Evolutionary conservation across 345 rosid genomes (phyloP).

Genomic region (Corchorus olitorius): DNA sequence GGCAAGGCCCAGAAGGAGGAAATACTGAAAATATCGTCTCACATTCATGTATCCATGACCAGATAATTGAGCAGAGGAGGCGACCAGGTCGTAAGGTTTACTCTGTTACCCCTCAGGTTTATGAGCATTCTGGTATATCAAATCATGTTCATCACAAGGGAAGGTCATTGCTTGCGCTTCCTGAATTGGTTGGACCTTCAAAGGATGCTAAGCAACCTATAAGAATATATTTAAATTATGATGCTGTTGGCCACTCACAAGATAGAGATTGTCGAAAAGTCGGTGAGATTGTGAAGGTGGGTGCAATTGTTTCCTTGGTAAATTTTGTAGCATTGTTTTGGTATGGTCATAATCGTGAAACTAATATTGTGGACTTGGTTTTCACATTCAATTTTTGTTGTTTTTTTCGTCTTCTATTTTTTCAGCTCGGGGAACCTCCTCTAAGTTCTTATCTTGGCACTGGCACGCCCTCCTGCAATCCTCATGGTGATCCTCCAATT

Average conservation of each 20-base stretch:
- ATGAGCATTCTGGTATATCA: conserved; percentile 46
- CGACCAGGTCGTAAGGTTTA: conserved; percentile 82
- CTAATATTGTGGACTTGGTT: conserved; percentile 16
- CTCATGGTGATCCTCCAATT: conserved; percentile 73
- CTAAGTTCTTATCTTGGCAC: conserved; percentile 43
- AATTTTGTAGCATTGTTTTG: neutral
- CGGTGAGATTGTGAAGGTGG: conserved; percentile 90
- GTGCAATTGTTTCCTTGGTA: conserved; percentile 28
- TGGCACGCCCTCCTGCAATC: conserved; percentile 76
- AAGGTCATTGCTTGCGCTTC: conserved; percentile 71
- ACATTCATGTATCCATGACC: conserved; percentile 96
- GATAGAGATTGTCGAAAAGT: conserved; percentile 86
- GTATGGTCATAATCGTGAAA: neutral
- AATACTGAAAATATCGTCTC: conserved; percentile 46
- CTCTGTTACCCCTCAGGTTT: conserved; percentile 88
- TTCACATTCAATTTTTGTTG: conserved; percentile 17
- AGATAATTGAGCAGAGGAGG: conserved; percentile 84
- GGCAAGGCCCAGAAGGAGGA: conserved; percentile 46
- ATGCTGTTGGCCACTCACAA: conserved; percentile 94
- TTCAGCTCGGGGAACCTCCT: conserved; percentile 94
- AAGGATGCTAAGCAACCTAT: conserved; percentile 79
- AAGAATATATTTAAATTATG: conserved; percentile 92
- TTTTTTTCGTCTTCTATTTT: conserved; percentile 8
- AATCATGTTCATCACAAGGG: conserved; percentile 57
- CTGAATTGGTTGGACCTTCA: conserved; percentile 32